phyloP scores from a whole-genome alignment of 2,329 filamentous ascomycete genomes.

The Torrubiella hemipterigena region DNA sequence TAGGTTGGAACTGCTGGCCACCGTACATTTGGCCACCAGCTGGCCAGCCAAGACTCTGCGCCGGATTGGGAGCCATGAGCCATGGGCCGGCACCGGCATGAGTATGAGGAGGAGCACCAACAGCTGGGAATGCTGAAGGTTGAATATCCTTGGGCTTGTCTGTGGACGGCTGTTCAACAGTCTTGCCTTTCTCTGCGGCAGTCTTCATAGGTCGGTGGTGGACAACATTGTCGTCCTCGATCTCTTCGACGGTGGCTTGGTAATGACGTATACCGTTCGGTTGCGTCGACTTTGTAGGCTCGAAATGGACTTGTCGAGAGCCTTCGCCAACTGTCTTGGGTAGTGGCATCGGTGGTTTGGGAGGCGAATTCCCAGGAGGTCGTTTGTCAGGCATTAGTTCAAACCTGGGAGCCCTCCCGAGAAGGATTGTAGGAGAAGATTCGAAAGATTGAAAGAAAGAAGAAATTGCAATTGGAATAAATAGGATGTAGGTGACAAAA shows the following conservation, averaged over 20 bases:
- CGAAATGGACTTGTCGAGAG: constrained; percentile 4
- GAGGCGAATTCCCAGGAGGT: no score
- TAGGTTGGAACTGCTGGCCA: neutral
- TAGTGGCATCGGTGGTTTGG: no score
- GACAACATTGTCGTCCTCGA: neutral
- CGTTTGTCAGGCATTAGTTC: no score
- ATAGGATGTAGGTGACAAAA: neutral
- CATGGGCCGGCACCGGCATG: constrained; percentile 4
- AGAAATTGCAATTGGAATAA: neutral
- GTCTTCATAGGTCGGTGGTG: neutral
- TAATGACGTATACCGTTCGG: neutral
- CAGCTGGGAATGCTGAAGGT: constrained; percentile 5
- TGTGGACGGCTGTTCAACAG: neutral
- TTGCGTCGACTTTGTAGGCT: neutral
- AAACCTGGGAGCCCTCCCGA: no score
- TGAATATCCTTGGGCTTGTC: constrained; percentile 3
- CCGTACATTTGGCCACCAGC: neutral
- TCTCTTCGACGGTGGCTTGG: neutral
- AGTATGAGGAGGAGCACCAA: constrained; percentile 3
- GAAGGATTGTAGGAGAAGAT: no score
- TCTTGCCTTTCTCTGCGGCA: no score
- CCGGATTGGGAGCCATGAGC: constrained; percentile 5
- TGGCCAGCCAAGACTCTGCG: constrained; percentile 3
- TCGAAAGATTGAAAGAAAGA: no score
- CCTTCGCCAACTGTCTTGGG: neutral